Base-by-base conservation (phyloP, 2,329 filamentous ascomycete species). In the Dichotomopilus funicola region DNA sequence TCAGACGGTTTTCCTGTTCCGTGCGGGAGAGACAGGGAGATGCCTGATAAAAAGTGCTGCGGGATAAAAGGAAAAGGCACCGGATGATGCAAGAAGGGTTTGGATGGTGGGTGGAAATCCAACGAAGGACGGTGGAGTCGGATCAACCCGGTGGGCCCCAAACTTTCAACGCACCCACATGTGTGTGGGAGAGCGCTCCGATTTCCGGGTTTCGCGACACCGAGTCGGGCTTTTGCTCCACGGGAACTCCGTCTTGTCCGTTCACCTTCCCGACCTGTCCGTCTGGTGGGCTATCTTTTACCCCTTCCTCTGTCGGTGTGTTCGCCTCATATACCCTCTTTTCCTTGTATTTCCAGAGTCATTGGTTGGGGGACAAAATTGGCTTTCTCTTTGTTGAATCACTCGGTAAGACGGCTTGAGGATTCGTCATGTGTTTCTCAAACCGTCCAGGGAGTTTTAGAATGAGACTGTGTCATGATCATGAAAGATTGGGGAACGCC, bases 51-150 rank as follows among this genome's bases (percentile, higher is more conserved):
- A 27, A 27, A 27, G 19, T 27, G 19, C 19, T 27, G 19, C 19
- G 19, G 19, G 19, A 27, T 27, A 27, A 27, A 27, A 27, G 19
- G 19, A 27, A 27, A 27, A 27, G 19, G 19, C 19, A 27, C 19
- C 19, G 19, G 19, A 27, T 27, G 19, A 27, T 27, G 19, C 19
- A 27, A 27, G 19, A 27, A 27, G 19, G 19, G 19, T 27, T 27
- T 27, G 19, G 19, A 27, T 27, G 19, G 19, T 27, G 19, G 19
- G 19, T 27, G 45, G 45, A 36, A 54, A 54, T 55, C 53, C 51
- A 36, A 51, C 38, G 19, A 27, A 27, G 19, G 19, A 11, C 11
- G 46, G 46, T 49, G 53, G 41, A 48, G 53, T 49, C 53, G 37
- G 13, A 43, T 11, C 45, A 54, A 13, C 19, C 31, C 50, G 51